phyloP scores from a whole-genome alignment of 2,329 filamentous ascomycete genomes.

The Fusarium luffae region DNA sequence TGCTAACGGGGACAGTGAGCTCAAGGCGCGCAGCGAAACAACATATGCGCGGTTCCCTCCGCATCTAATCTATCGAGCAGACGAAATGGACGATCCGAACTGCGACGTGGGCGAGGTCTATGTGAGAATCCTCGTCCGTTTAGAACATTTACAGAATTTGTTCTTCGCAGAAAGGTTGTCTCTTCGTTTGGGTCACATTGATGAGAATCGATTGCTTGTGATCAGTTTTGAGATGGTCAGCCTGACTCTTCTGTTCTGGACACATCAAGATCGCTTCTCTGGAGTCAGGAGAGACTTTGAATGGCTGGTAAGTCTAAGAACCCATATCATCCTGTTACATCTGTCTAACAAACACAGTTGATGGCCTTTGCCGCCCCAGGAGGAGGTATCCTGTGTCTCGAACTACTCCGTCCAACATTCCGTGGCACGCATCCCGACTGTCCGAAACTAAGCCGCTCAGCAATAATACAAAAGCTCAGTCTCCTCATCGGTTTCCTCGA shows the following conservation, averaged over 20 bases:
- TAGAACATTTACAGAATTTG: slow-evolving; percentile 66
- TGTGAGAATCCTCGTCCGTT: slow-evolving; percentile 58
- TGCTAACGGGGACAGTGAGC: slow-evolving; percentile 44
- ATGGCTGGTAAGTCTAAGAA: slow-evolving; percentile 56
- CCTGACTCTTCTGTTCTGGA: slow-evolving; percentile 60
- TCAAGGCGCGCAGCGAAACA: slow-evolving; percentile 50
- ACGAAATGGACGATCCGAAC: slow-evolving; percentile 51
- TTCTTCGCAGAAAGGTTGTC: slow-evolving; percentile 69
- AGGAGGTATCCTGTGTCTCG: slow-evolving; percentile 62
- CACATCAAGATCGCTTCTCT: slow-evolving; percentile 58
- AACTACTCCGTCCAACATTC: slow-evolving; percentile 58
- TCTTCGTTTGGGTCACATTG: slow-evolving; percentile 55
- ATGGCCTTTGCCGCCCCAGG: slow-evolving; percentile 63
- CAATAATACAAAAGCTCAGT: slow-evolving; percentile 63
- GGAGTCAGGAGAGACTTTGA: slow-evolving; percentile 58
- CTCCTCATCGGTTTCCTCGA: slow-evolving; percentile 63
- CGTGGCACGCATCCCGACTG: slow-evolving; percentile 49
- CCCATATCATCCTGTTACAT: accelerated
- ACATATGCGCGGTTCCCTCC: slow-evolving; percentile 52
- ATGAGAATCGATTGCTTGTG: slow-evolving; percentile 55
- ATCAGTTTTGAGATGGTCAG: slow-evolving; percentile 61
- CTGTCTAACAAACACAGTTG: slow-evolving; percentile 47
- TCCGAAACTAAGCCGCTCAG: slow-evolving; percentile 56
- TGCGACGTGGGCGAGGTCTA: slow-evolving; percentile 51
- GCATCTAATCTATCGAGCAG: slow-evolving; percentile 53